Conservation (phyloP, 306 rosid species). For the Casuarina equisetifolia region DNA sequence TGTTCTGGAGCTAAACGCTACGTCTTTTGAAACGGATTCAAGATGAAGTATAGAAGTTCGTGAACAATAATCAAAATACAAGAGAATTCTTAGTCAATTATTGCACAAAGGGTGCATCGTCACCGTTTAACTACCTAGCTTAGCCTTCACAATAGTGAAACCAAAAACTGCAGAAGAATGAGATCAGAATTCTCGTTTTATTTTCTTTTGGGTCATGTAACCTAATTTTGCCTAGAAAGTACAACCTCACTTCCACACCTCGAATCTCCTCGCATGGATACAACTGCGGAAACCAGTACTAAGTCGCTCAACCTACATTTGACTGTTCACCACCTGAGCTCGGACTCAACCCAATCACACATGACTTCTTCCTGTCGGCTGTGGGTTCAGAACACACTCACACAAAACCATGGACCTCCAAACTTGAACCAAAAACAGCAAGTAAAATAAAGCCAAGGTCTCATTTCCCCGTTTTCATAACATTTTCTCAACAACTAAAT, state of each 20-base stretch:
- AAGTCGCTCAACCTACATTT: not conserved
- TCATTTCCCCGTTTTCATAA: not conserved
- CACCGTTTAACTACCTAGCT: not conserved
- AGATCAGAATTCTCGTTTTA: not conserved
- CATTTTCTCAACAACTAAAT: constrained; percentile 10
- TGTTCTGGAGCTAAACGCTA: not conserved
- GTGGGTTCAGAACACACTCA: not conserved
- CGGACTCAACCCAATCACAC: not conserved
- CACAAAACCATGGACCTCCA: not conserved
- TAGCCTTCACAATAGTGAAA: not conserved
- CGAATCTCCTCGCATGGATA: not conserved
- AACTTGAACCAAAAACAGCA: not conserved
- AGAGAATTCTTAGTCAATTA: not conserved
- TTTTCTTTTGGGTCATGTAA: not conserved
- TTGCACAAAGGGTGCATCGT: not conserved
- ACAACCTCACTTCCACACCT: not conserved
- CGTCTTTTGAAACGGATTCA: not conserved
- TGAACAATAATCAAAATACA: not conserved
- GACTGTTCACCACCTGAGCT: not conserved
- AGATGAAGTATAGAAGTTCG: not conserved
- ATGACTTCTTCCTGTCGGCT: not conserved
- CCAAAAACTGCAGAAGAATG: not conserved
- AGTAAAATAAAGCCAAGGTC: not conserved
- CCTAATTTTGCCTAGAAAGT: not conserved
- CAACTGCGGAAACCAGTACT: not conserved